Conservation (phyloP, 805 yeast species). For the Nakazawaea populi region DNA sequence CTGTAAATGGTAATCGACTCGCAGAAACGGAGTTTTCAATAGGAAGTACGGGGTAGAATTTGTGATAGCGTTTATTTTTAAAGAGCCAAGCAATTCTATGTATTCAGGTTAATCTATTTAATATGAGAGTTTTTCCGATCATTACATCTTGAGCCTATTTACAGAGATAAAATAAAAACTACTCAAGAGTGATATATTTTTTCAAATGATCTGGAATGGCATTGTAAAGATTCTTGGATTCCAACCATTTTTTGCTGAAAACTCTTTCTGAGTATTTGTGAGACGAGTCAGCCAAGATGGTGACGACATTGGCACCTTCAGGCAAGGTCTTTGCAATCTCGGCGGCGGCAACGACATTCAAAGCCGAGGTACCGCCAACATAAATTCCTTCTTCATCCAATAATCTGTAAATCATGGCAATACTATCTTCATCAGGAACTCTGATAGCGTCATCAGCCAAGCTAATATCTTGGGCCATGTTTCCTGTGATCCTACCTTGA, state of each 20-base stretch:
- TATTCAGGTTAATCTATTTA: too few relatives aligned
- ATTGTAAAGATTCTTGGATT: constrained; percentile 57
- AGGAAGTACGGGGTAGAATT: too few relatives aligned
- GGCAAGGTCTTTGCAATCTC: constrained; percentile 73
- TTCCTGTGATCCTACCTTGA: constrained; percentile 87
- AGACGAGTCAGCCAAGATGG: constrained; percentile 86
- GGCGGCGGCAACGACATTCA: constrained; percentile 86
- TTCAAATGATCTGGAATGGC: constrained; percentile 65
- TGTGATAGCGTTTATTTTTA: too few relatives aligned
- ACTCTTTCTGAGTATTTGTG: constrained; percentile 82
- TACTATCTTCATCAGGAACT: constrained; percentile 75
- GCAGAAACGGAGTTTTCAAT: too few relatives aligned
- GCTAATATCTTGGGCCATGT: constrained; percentile 66
- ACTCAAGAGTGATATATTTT: constrained; percentile 55
- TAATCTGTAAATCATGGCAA: constrained; percentile 76
- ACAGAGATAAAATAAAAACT: not conserved
- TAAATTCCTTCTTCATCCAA: constrained; percentile 88
- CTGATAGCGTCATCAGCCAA: constrained; percentile 75
- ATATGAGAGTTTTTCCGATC: too few relatives aligned
- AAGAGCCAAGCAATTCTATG: too few relatives aligned
- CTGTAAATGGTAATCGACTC: too few relatives aligned
- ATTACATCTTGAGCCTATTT: too few relatives aligned
- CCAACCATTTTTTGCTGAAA: constrained; percentile 73
- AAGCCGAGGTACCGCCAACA: constrained; percentile 85
- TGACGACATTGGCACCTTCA: constrained; percentile 75